Evolutionary conservation across 2,329 filamentous ascomycete genomes (phyloP), one percentile per base, ranked within the genome.

Genomic region (Colletotrichum zoysiae): DNA sequence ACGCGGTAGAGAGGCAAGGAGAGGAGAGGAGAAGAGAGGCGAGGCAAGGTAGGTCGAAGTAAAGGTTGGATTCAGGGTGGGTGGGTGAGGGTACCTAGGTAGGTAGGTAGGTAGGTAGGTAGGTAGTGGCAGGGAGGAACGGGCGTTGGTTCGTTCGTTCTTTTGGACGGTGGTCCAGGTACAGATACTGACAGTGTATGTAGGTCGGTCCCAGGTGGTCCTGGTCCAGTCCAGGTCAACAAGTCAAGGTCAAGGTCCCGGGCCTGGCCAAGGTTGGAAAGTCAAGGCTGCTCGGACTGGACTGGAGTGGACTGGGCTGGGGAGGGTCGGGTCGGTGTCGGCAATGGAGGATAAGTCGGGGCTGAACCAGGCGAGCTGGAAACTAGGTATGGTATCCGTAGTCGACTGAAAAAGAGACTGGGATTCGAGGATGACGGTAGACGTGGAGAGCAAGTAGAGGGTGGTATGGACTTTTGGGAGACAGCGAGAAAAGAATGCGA

Each of bases 51-150:
- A 70, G 30, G 58, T 26, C n/a, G 58, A 67, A 59, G 68, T 26
- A 50, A 56, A 63, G 55, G 30, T 53, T 51, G 53, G 33, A 58
- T 30, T 30, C 30, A 38, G 8, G 35, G 35, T 38, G 38, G 61
- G 30, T 53, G 46, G 44, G 46, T 42, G 56, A 51, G 50, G 44
- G 62, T 33, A 56, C 33, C 64, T 63, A 63, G 56, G 67, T 59
- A 61, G 67, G 56, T 30, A 60, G 69, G 59, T 63, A 63, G 56
- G 67, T 59, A 61, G 67, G 56, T 30, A 60, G 69, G 59, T 56
- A 44, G 55, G 53, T 65, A 59, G 35, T 42, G 35, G 46, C n/a
- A 42, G 61, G 48, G 50, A 53, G 12, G 56, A n/a, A 44, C 38
- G 57, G 26, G 11, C 56, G 48, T 51, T 57, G 58, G 50, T 64